Evolutionary conservation across 495 filamentous ascomycete species (phyloP), one percentile per base, ranked within the genome.

Genomic region (Corynascus novoguineensis): DNA sequence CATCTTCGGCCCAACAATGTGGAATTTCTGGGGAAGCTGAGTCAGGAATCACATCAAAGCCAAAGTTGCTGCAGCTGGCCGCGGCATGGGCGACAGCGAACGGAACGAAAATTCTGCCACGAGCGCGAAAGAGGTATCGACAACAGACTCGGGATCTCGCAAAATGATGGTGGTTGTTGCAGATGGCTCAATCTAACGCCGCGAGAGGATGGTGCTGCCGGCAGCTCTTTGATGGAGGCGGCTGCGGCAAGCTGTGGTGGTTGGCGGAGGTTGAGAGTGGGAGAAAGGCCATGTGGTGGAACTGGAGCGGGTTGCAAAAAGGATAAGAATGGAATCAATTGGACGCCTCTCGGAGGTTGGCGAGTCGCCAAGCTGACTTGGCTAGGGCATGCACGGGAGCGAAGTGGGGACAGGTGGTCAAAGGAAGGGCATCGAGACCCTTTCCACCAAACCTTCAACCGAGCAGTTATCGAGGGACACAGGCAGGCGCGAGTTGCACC

Each of bases 1-100:
- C 79, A 82, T 82, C 31, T 68, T 74, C 73, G 65, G 66, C 65
- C 61, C 69, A 54, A 68, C 77, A 79, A 78, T 68, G 70, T 59
- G 68, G 56, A 38, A 64, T 58, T 59, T 51, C 55, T 44, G 28
- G 58, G 38, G 52, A 15, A 51, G 29, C 19, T 41, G 57, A 59
- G 63, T 64, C 50, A 55, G 57, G 59, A 25, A 60, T 62, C 44
- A 62, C 63, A 66, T 67, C 59, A 59, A 64, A 17, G 41, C 40
- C 55, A 60, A 45, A 51, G 55, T 44, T 34, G 40, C 51, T 29
- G 56, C 17, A 28, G 37, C 34, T 31, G 53, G 19, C 32, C 15
- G 52, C 41, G 41, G 59, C 21, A 42, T 38, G 25, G 35, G 28
- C 29, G 53, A 34, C 14, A 53, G 58, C 21, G 47, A 48, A 38